Percentiles rank a stretch among this genome's conserved stretches.
phyloP scores from a whole-genome alignment of 1,284 basidiomycete species.

The Fomitopsis palustris region DNA sequence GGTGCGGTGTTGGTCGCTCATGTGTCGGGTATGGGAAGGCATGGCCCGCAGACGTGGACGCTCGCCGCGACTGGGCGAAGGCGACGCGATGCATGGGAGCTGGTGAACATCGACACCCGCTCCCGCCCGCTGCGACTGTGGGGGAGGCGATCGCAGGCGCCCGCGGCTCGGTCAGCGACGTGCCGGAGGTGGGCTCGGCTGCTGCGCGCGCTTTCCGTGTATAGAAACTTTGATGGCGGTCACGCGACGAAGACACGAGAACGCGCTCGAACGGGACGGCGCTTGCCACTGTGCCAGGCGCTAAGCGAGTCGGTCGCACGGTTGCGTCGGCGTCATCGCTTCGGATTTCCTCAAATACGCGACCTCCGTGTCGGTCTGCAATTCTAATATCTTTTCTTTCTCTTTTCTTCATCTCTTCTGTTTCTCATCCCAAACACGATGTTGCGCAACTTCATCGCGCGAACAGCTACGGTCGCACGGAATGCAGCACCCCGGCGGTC shows the following conservation, averaged over 20 bases:
- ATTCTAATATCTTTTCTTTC: not conserved
- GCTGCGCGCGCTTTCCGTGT: not conserved
- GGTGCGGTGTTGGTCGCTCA: constrained; percentile 42
- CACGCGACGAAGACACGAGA: constrained; percentile 7
- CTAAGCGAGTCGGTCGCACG: not conserved
- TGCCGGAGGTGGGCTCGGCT: not conserved
- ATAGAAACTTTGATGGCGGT: not conserved
- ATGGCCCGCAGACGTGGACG: constrained; percentile 2
- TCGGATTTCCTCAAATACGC: not conserved
- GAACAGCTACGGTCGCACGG: not conserved
- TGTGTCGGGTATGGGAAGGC: constrained; percentile 39
- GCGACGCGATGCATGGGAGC: not conserved
- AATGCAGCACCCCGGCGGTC: not conserved
- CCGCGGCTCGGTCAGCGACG: not conserved
- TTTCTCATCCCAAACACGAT: not conserved
- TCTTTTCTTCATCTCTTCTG: not conserved
- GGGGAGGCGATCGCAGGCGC: not conserved
- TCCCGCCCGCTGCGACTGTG: not conserved
- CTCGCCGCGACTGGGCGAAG: constrained; percentile 4
- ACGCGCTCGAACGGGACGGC: constrained; percentile 1
- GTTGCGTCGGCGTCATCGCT: not conserved
- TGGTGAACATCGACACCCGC: not conserved
- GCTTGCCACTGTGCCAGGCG: not conserved
- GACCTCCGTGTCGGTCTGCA: not conserved
- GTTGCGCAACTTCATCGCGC: not conserved